A percentile compares a stretch with the other conserved stretches of the same genome.
These are phyloP conservation scores for Delonix regia DNA, from an alignment of 306 rosid genomes.

Conservation along the genomic window DNA sequence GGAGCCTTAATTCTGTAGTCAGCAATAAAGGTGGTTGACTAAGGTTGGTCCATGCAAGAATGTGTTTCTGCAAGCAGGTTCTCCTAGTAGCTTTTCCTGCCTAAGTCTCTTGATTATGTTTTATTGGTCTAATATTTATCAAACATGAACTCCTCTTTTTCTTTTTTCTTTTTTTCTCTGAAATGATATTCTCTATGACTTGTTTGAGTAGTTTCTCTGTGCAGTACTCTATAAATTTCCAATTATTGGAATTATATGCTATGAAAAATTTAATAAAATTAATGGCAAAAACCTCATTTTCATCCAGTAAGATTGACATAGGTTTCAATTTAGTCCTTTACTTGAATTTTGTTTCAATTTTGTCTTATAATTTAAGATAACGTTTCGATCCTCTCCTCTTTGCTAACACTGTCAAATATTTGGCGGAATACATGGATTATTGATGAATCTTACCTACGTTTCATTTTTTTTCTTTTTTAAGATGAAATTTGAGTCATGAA, in stretches of 20 bases:
- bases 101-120: not conserved
- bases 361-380: not conserved
- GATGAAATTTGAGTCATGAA: not conserved
- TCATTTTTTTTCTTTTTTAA: too few relatives aligned
- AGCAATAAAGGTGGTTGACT: conserved; percentile 18
- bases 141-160: not conserved
- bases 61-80: not conserved
- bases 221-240: not conserved
- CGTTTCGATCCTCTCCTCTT: not conserved
- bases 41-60: not conserved
- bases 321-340: not conserved
- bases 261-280: not conserved
- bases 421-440: not conserved
- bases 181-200: not conserved
- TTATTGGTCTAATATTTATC: not conserved
- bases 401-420: not conserved
- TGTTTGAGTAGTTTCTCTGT: conserved; percentile 1
- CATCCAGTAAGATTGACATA: not conserved
- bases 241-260: not conserved
- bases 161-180: not conserved
- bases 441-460: not conserved
- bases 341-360: not conserved
- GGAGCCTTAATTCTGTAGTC: too few relatives aligned
- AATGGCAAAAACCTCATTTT: not conserved
- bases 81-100: conserved; percentile 16